Evolutionary conservation across 2,329 filamentous ascomycete genomes (phyloP).

Genomic region (Echinosphaeria canescens): DNA sequence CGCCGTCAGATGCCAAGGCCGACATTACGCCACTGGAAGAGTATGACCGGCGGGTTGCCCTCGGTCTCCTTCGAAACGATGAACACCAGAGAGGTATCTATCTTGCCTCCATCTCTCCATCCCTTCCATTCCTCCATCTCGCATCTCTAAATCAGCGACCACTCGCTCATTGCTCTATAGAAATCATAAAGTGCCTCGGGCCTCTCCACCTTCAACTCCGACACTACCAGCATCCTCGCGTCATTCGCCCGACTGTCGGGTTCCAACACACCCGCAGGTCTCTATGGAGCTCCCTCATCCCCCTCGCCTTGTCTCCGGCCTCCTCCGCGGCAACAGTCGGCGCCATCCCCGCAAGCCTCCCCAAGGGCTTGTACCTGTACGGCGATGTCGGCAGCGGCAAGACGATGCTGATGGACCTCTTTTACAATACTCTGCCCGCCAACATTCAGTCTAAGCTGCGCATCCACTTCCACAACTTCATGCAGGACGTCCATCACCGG

Average conservation of each 20-base stretch:
- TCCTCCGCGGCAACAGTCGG: too few relatives aligned
- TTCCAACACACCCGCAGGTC: slow-evolving; percentile 37
- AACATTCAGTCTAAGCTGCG: slow-evolving; percentile 68
- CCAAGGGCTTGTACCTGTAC: slow-evolving; percentile 82
- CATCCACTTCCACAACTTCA: slow-evolving; percentile 99
- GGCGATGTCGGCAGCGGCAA: slow-evolving; percentile 96
- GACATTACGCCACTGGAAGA: slow-evolving; percentile 62
- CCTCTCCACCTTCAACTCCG: slow-evolving; percentile 69
- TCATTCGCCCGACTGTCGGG: slow-evolving; percentile 59
- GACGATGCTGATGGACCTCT: slow-evolving; percentile 98
- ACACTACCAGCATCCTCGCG: slow-evolving; percentile 49
- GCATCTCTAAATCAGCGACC: too few relatives aligned
- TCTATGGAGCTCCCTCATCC: too few relatives aligned
- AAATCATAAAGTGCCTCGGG: slow-evolving; percentile 75
- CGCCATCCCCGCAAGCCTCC: slow-evolving; percentile 53
- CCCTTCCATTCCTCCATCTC: too few relatives aligned
- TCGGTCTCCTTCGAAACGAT: slow-evolving; percentile 61
- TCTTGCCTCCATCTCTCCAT: too few relatives aligned
- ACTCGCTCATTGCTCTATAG: too few relatives aligned
- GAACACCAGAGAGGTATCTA: slow-evolving; percentile 81
- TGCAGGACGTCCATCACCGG: slow-evolving; percentile 90
- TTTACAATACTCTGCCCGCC: slow-evolving; percentile 75
- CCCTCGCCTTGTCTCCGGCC: too few relatives aligned
- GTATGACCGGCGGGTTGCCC: slow-evolving; percentile 63
- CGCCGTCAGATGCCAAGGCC: too few relatives aligned